Base-by-base conservation (phyloP, 1,139 yeast genomes). In the Blastobotrys ciferrii region DNA sequence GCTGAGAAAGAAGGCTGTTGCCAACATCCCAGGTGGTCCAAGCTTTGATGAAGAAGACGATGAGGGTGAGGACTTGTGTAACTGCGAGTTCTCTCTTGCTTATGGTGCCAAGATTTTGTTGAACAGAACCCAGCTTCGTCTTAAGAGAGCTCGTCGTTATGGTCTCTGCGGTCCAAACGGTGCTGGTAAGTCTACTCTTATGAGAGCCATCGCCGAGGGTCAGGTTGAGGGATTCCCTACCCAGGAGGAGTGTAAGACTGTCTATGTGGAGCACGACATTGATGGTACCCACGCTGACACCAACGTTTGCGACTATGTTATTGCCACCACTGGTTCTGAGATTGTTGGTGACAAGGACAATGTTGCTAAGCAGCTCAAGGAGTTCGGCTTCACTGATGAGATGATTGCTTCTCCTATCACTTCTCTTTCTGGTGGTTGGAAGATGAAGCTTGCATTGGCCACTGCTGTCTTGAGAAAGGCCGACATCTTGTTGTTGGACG, bases 161-260 rank as follows among this genome's bases (percentile, higher is more conserved):
- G 98, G 98, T 88, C 82, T 92, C 66, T 91, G 97, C 81, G 98
- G 98, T 78, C 97, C 98, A 71, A 92, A 92, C 77, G 98, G 98
- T 86, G 96, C 98, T 68, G 98, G 98, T 87, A 92, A 92, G 80
- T 92, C 98, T 63, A 92, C 98, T 65, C 84, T 92, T 75, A 89
- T 92, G 98, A 88, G 97, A 82, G 98, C 98, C 66, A 87, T 92
- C 77, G 98, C 98, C 64, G 91, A 92, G 78, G 98, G 98, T 74
- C 98, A 92, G 82, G 97, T 92, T 69, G 98, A 92, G 73, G 98
- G 98, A 75, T 92, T 92, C 96, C 98, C 98, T 78, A 77, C 94
- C 66, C 96, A 89, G 78, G 95, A 87, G 50, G 97, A 88, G 78
- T 88, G 96, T 78, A 88, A 89, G 82, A 92, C 98, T 64, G 96